Base-by-base conservation (phyloP, 116 monocot species). In the Cymodocea nodosa region DNA sequence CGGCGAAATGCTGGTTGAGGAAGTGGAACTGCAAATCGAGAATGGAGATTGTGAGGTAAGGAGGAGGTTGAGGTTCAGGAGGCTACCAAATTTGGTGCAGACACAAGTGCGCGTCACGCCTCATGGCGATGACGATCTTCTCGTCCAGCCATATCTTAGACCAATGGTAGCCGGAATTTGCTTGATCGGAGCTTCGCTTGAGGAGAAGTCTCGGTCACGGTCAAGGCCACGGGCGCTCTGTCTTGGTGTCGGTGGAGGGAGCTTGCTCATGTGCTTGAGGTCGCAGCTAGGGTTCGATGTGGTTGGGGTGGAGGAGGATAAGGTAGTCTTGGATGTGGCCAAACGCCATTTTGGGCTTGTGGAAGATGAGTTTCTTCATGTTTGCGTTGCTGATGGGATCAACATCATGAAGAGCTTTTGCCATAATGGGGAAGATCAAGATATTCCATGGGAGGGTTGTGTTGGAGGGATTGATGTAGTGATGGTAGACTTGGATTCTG, bases 401-500 rank as follows among this genome's bases (percentile, higher is more conserved):
- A 44, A 59, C 58, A 60, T 82, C 11, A 65, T 90, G 50, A 48
- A 75, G 35, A 44, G 37, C 23, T 73, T 69, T 55, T 55, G 71
- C 48, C 49, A 58, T 30, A 25, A 40, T 50, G 59, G 59, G 35
- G 40, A 8, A n/a, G 20, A 12, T n/a, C n/a, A n/a, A n/a, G n/a
- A n/a, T 35, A 18, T 2, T 18, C 4, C 4, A 40, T n/a, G 30
- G 15, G 19, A 24, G 23, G 23, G 52, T 34, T n/a, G 66, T 25
- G 18, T 11, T 19, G 44, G 22, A 24, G 23, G 65, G 20, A 75
- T 87, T 48, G 85, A 87, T 76, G 83, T 70, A 1, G 67, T 90
- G 19, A 87, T 95, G 85, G 87, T 95, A 64, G 95, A 95, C 78
- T 73, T 95, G 74, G 90, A 95, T 63, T 77, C 79, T 7, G 72